Conservation (phyloP, 78 protist genomes). For the Chrysochromulina parva region DNA sequence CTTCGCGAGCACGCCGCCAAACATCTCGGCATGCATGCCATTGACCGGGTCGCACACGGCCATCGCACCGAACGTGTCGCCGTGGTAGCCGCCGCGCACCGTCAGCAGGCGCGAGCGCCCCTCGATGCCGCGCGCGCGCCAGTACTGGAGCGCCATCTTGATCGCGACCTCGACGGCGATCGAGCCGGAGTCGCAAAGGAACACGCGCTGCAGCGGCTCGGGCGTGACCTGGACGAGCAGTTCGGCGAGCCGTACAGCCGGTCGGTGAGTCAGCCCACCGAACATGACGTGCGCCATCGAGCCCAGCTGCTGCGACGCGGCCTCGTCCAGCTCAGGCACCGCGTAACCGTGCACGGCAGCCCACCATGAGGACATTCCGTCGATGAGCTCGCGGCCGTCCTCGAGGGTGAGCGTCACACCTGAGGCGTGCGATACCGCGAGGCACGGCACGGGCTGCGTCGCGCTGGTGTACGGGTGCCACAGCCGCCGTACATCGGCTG, state of each 20-base stretch:
- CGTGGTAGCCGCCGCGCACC: conserved; percentile 47
- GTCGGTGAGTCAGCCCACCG: conserved; percentile 35
- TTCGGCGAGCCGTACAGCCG: background rate
- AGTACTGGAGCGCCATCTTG: conserved; percentile 55
- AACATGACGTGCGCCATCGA: conserved; percentile 44
- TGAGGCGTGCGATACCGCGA: background rate
- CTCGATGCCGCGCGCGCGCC: background rate
- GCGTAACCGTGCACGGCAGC: conserved; percentile 36
- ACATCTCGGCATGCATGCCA: conserved; percentile 38
- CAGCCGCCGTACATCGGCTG: background rate
- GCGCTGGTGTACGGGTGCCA: conserved; percentile 49
- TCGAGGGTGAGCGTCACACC: conserved; percentile 12
- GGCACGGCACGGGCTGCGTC: background rate
- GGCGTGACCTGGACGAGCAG: conserved; percentile 14
- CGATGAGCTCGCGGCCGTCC: conserved; percentile 15
- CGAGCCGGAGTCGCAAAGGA: conserved; percentile 52
- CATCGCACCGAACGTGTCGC: conserved; percentile 65
- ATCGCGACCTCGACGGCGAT: conserved; percentile 51
- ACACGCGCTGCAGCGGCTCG: conserved; percentile 29
- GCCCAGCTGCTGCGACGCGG: background rate
- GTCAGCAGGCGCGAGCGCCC: conserved; percentile 4
- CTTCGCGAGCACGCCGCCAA: background rate
- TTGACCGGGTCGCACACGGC: conserved; percentile 52
- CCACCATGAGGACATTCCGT: conserved; percentile 52
- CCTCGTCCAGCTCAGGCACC: conserved; percentile 28